Evolutionary conservation across 1,284 basidiomycete genomes (phyloP), one percentile per base, ranked within the genome.

Genomic region (Ceratobasidium sp.): DNA sequence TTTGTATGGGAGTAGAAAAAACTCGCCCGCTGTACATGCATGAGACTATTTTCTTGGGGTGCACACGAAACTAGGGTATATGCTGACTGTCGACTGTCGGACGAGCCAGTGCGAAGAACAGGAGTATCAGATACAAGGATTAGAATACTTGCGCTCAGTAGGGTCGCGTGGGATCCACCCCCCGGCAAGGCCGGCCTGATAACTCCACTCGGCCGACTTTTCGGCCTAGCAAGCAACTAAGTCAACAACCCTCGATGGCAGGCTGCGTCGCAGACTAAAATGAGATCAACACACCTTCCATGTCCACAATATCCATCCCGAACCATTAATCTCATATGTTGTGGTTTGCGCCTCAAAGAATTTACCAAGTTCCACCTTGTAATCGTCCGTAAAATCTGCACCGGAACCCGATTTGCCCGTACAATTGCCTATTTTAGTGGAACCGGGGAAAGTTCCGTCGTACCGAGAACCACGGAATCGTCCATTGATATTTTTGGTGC

Each of bases 121-220:
- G n/a, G 4, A 9, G 18, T 18, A 16, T 28, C 28, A 87, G 1
- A 80, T 82, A 76, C 89, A 90, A 62, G 89, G 84, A 60, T 79
- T 79, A 57, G 85, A 84, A 79, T 85, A 86, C 74, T 81, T 43
- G 72, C 84, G 80, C 52, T 85, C 59, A 0, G 84, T 84, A 0
- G 89, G 87, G 80, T 87, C 41, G 69, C 81, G 79, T 10, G 94
- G 94, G 79, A 96, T 96, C 92, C 92, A 95, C 26, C 93, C 94
- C 71, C 88, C 85, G 3, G 82, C 80, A 43, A 96, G 82, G 62
- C 93, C 93, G 71, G 88, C 76, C 58, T 77, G 72, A 77, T 83
- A 84, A 26, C 78, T 78, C 92, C 93, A 88, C 76, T 90, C 89
- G 79, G 93, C 87, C 4, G 89, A 88, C 75, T 81, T 82, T 79